Percentiles rank a stretch among this genome's conserved stretches.
Conservation (phyloP, 2,329 filamentous ascomycete genomes). For the Paramyrothecium sp. region DNA sequence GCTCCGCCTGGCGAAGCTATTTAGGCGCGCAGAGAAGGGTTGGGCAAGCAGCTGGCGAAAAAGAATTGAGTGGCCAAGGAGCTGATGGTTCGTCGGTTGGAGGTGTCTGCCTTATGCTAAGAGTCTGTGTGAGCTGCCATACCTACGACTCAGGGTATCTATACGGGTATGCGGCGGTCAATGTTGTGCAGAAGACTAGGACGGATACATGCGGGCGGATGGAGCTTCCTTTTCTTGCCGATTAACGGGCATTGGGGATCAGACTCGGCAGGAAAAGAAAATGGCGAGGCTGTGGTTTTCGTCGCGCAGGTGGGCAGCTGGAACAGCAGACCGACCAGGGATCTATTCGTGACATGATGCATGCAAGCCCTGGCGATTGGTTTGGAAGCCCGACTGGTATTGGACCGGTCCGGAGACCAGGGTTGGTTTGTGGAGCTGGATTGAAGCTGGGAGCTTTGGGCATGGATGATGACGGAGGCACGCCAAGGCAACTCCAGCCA, state of each 20-base stretch:
- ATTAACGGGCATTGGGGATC: slow-evolving; percentile 8
- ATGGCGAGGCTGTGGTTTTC: slow-evolving; percentile 3
- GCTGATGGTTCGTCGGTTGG: not conserved
- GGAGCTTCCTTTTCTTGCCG: slow-evolving; percentile 3
- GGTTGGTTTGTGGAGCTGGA: no score
- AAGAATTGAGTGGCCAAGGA: not conserved
- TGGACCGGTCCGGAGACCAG: no score
- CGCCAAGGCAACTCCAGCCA: no score
- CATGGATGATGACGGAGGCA: no score
- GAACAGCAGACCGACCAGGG: not conserved
- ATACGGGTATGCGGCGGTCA: slow-evolving; percentile 21
- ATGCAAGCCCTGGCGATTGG: not conserved
- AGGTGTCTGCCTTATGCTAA: not conserved
- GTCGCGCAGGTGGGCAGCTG: not conserved
- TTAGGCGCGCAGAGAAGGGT: not conserved
- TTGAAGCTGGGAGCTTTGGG: no score
- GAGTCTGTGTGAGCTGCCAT: slow-evolving; percentile 16
- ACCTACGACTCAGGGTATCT: not conserved
- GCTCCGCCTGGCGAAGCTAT: not conserved
- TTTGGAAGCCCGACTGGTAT: no score
- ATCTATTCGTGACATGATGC: not conserved
- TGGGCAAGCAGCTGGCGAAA: not conserved
- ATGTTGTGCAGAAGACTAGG: slow-evolving; percentile 45
- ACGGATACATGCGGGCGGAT: slow-evolving; percentile 7
- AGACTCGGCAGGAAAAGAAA: not conserved